A percentile compares a stretch with the other conserved stretches of the same genome.
Evolutionary conservation across 139 green algal species (phyloP).

Genomic region (Chlamydomonas sphaeroides): DNA sequence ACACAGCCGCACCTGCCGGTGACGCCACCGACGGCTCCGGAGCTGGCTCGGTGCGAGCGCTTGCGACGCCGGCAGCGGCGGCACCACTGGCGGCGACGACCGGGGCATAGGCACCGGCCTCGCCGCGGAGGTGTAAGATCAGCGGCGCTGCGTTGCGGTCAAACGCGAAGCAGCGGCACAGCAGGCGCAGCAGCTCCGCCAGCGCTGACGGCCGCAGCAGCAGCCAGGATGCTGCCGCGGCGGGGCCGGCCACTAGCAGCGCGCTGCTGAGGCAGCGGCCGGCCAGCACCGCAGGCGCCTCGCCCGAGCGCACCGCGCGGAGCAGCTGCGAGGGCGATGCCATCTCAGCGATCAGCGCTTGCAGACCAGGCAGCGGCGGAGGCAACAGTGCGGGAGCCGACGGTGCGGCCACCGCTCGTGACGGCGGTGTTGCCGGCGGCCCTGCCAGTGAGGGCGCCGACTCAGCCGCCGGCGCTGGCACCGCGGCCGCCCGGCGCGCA

Average conservation of each 20-base stretch:
- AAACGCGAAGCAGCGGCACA: slow-evolving; percentile 67
- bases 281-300: slow-evolving; percentile 50
- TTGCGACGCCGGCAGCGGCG: neutral
- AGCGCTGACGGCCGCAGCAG: slow-evolving; percentile 55
- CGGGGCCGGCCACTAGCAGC: slow-evolving; percentile 58
- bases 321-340: slow-evolving; percentile 40
- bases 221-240: slow-evolving; percentile 39
- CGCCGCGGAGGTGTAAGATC: slow-evolving; percentile 47
- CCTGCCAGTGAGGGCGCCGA: too few species aligned
- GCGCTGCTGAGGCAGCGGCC: slow-evolving; percentile 64
- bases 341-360: slow-evolving; percentile 47
- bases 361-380: neutral
- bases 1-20: neutral
- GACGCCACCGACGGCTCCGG: too few species aligned
- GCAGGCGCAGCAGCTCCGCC: slow-evolving; percentile 7
- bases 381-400: neutral
- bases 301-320: slow-evolving; percentile 46
- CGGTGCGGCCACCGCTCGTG: neutral
- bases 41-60: too few species aligned
- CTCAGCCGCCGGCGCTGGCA: too few species aligned
- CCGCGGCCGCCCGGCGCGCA: too few species aligned
- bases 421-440: neutral
- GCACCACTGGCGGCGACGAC: neutral
- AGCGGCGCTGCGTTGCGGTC: slow-evolving; percentile 56
- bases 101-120: slow-evolving; percentile 4